Base-by-base conservation (phyloP, 2,329 filamentous ascomycete genomes). In the Zasmidium citrigriseum region DNA sequence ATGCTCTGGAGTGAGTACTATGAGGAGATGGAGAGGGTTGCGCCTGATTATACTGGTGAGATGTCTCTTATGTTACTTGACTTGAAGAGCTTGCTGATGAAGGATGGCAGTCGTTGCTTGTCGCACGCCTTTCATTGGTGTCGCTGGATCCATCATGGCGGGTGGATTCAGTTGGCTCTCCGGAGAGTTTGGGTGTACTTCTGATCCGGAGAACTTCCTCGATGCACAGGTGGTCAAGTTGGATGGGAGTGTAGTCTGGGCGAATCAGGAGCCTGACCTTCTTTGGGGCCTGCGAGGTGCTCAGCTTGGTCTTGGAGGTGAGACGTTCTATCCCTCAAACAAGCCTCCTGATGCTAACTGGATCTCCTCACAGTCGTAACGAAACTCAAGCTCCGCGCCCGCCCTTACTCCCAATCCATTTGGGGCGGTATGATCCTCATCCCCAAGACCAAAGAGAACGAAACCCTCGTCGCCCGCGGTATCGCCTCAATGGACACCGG, bases 401-500 rank as follows among this genome's bases (percentile, higher is more conserved):
- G 27, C 44, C 47, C 47, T 20, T 55, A 55, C 46, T 25, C 52
- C 14, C 44, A 34, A 38, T 11, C 47, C 23, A 55, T 55, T 27
- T 55, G 52, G 52, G 52, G 52, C 21, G 52, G 52, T 12, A 18
- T 25, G 9, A 55, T 55, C 27, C 21, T 55, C 44, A 47, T 55
- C 10, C 52, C 52, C 25, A 46, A 45, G 14, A 16, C 16, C 12
- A 47, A 48, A 41, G 44, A 47, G 12, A 12, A 12, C 10, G 52
- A 55, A 34, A 7, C 7, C 7, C 7, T 14, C 27, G 27, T 29
- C 27, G 27, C 27, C 27, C 27, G 27, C 27, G 27, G 27, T 64
- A 66, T 81, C 27, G 74, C 78, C 1, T 78, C 81, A 63, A 67
- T 82, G 2, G 74, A 76, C 64, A 54, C 71, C 48, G 73, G 73